These are phyloP conservation scores for Dimargaris cristalligena DNA, from an alignment of 192 early-diverging fungal species.

Conservation along the genomic window DNA sequence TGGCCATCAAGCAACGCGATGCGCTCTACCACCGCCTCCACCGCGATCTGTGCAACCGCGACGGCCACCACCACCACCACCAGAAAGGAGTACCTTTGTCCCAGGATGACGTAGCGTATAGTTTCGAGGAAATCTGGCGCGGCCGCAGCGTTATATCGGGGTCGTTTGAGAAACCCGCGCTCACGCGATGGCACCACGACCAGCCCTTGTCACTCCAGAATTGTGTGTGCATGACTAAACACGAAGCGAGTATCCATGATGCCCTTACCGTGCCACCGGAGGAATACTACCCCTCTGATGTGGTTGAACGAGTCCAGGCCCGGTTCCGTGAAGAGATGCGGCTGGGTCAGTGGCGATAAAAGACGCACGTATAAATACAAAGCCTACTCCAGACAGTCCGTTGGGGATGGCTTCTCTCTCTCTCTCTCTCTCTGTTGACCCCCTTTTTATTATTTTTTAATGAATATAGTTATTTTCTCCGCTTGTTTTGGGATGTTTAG, in stretches of 20 bases:
- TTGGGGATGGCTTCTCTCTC: too few relatives aligned
- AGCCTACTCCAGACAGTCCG: too few relatives aligned
- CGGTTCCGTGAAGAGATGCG: constrained; percentile 23
- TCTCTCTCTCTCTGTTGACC: too few relatives aligned
- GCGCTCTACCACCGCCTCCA: constrained; percentile 55
- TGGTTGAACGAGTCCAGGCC: constrained; percentile 16
- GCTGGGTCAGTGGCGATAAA: constrained; percentile 21
- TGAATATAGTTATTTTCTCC: too few relatives aligned
- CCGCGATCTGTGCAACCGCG: constrained; percentile 48
- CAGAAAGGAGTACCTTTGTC: constrained; percentile 32
- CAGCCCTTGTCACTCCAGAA: constrained; percentile 54
- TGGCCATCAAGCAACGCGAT: constrained; percentile 57
- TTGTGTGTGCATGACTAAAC: constrained; percentile 67
- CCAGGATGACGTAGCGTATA: constrained; percentile 59
- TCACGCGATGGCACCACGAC: constrained; percentile 60
- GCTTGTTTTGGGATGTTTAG: too few relatives aligned
- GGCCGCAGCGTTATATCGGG: constrained; percentile 64
- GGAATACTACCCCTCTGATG: constrained; percentile 18
- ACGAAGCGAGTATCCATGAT: constrained; percentile 44
- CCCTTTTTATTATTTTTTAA: too few relatives aligned
- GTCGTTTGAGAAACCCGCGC: constrained; percentile 45
- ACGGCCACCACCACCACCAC: constrained; percentile 16
- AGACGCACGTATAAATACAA: too few relatives aligned
- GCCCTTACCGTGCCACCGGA: constrained; percentile 18
- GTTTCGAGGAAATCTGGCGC: constrained; percentile 81